These are phyloP conservation scores for Heracleum sosnowskyi DNA, from an alignment of 129 eudicot genomes.

Conservation along the genomic window DNA sequence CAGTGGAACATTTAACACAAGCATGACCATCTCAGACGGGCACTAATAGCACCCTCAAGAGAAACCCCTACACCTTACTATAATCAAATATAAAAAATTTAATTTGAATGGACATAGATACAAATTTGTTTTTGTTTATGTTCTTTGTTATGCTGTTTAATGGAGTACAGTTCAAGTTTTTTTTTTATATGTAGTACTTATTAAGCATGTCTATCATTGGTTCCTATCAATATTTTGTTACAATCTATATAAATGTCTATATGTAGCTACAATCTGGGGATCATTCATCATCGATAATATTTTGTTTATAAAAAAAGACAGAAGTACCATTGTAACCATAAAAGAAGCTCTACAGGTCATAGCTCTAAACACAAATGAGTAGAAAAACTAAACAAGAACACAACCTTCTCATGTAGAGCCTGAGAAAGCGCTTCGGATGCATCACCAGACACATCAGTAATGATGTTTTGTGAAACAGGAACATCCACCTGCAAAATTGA, in stretches of 20 bases:
- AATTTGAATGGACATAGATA: too few relatives aligned
- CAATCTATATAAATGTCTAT: too few relatives aligned
- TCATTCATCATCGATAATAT: too few relatives aligned
- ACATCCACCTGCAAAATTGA: slow-evolving; percentile 21
- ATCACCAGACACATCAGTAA: slow-evolving; percentile 30
- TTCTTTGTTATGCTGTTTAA: not conserved
- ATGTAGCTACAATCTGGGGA: not conserved
- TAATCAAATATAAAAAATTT: not conserved
- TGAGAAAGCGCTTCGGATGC: slow-evolving; percentile 65
- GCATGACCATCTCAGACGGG: not conserved
- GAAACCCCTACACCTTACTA: not conserved
- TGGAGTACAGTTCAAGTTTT: too few relatives aligned
- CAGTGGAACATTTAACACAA: not conserved
- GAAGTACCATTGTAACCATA: not conserved
- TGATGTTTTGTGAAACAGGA: slow-evolving; percentile 26
- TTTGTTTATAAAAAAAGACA: too few relatives aligned
- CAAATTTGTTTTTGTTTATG: not conserved
- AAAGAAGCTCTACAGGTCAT: not conserved
- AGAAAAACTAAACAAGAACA: not conserved
- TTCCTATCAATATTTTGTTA: too few relatives aligned
- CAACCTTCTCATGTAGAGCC: slow-evolving; percentile 90
- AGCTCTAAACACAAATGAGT: not conserved
- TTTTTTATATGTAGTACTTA: too few relatives aligned
- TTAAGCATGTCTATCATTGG: too few relatives aligned
- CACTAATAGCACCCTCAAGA: not conserved